Base-by-base conservation (phyloP, 2,329 filamentous ascomycete species). In the Magnaporthiopsis poae region DNA sequence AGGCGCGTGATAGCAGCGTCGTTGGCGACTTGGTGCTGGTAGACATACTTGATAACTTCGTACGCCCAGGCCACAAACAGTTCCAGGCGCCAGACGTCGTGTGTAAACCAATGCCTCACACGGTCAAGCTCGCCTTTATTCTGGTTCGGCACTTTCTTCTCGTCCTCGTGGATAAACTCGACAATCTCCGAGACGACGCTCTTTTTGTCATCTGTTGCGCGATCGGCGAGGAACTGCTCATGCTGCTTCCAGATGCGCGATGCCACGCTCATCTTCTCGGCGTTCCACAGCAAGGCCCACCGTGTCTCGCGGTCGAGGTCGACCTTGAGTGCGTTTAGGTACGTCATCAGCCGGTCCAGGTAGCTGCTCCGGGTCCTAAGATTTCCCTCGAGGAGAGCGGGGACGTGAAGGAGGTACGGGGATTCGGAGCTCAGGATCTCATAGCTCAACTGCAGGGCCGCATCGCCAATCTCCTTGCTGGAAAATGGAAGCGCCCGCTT, bases 251-350 rank as follows among this genome's bases (percentile, higher is more conserved):
- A 98, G 56, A 98, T 82, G 62, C 87, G 82, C 68, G 85, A 84
- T 25, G 92, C 91, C 52, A 92, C 90, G 61, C 89, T 87, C 78
- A 98, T 84, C 77, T 93, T 96, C 76, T 99, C 95, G 0, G 94
- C 94, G 72, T 94, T 88, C 82, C 88, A 90, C n/a, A 99, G 80
- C 39, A 99, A 78, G 69, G 84, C 83, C 92, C 93, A 98, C 71
- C 88, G 87, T 1, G 88, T 88, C 31, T 79, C 79, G 60, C 86
- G 85, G 69, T 90, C 86, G 7, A 98, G 76, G 2, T 86, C 80
- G 33, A 87, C 82, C 68, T 87, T 88, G 39, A 88, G 87, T 7
- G 83, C 82, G 69, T 84, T 83, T 15, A 98, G 78, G 70, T 95
- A 87, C 2, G 81, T 79, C 66, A 91, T 90, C 65, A 99, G 82